Evolutionary conservation across 768 basidiomycete genomes (phyloP).

Genomic region (Hortiboletus flavorubellus): DNA sequence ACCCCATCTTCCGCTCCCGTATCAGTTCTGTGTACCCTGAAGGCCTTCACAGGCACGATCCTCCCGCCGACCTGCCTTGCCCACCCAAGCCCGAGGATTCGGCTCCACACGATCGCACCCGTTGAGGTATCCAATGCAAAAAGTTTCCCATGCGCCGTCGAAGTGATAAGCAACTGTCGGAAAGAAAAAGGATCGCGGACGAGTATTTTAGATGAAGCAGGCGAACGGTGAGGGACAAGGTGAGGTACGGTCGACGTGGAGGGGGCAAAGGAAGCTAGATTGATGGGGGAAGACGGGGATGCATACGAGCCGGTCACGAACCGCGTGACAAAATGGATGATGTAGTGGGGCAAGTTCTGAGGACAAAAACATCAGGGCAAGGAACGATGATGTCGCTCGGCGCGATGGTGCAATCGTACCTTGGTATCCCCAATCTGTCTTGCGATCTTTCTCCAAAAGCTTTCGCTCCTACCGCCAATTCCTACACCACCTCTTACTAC

Average conservation of each 20-base stretch:
- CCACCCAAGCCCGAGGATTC: slow-evolving; percentile 71
- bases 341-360: slow-evolving; percentile 70
- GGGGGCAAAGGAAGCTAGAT: slow-evolving; percentile 5
- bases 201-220: slow-evolving; percentile 37
- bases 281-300: slow-evolving; percentile 39
- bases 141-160: slow-evolving; percentile 68
- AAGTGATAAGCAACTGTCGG: slow-evolving; percentile 74
- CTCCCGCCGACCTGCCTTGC: slow-evolving; percentile 53
- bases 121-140: slow-evolving; percentile 80
- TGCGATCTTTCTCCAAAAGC: slow-evolving; percentile 45
- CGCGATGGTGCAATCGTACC: slow-evolving; percentile 32
- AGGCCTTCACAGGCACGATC: slow-evolving; percentile 60
- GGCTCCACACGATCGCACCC: slow-evolving; percentile 78
- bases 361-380: background rate
- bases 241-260: slow-evolving; percentile 18
- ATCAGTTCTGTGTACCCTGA: slow-evolving; percentile 36
- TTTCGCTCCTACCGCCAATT: slow-evolving; percentile 32
- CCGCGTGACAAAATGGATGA: slow-evolving; percentile 61
- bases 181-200: slow-evolving; percentile 83
- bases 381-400: background rate
- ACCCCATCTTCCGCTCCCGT: slow-evolving; percentile 23
- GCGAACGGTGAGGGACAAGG: slow-evolving; percentile 18
- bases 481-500: slow-evolving; percentile 15
- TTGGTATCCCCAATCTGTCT: slow-evolving; percentile 61
- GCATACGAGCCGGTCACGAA: slow-evolving; percentile 69